Conservation (phyloP, 2,329 filamentous ascomycete species). For the Coniella vitis region DNA sequence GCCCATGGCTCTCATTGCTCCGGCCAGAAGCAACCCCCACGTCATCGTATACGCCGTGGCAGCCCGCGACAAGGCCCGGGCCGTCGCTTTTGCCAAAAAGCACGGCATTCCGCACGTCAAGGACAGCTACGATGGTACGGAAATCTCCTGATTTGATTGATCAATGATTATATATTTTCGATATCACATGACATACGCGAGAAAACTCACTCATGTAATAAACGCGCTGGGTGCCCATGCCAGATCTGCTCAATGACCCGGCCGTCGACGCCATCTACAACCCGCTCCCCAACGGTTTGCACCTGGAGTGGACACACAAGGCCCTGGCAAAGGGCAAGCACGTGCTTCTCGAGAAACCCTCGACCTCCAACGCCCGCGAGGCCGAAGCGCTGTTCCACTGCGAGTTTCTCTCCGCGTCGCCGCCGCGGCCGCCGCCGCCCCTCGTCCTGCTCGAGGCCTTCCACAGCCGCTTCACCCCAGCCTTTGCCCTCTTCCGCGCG, state of each 20-base stretch:
- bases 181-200: too few species aligned
- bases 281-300: slow-evolving; percentile 36
- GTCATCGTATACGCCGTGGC: slow-evolving; percentile 47
- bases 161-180: too few species aligned
- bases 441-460: slow-evolving; percentile 48
- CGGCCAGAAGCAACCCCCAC: slow-evolving; percentile 46
- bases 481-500: slow-evolving; percentile 35
- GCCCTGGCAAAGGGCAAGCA: slow-evolving; percentile 45
- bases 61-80: slow-evolving; percentile 40
- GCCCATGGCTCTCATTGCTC: slow-evolving; percentile 36
- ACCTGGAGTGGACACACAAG: slow-evolving; percentile 41
- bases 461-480: slow-evolving; percentile 44
- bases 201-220: not conserved
- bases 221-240: not conserved
- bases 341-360: slow-evolving; percentile 49
- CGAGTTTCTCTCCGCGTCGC: slow-evolving; percentile 23
- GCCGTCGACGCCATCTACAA: slow-evolving; percentile 45
- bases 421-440: slow-evolving; percentile 19
- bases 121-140: slow-evolving; percentile 40
- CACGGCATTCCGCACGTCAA: slow-evolving; percentile 44
- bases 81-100: slow-evolving; percentile 42
- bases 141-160: not conserved
- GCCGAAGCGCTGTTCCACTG: slow-evolving; percentile 37
- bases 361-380: slow-evolving; percentile 38
- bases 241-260: slow-evolving; percentile 32